Evolutionary conservation across 257 asterid species (phyloP).

Genomic region (Ajuga chamaepitys): DNA sequence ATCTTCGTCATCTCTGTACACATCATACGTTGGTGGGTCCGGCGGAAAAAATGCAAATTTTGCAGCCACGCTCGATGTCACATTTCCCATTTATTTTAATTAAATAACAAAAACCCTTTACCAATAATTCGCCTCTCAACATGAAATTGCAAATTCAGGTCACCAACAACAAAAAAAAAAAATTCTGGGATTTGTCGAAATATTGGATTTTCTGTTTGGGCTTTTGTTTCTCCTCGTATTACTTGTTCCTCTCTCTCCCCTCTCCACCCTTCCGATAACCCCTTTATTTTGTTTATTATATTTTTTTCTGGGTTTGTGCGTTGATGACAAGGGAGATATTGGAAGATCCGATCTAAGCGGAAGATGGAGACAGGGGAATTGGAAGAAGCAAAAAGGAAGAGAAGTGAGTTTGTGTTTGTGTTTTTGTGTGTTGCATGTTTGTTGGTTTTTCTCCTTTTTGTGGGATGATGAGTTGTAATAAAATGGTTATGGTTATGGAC

Average conservation of each 20-base stretch:
- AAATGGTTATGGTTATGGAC: slow-evolving; percentile 22
- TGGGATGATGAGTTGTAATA: slow-evolving; percentile 4
- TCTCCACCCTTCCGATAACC: neutral
- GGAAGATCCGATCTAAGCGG: slow-evolving; percentile 85
- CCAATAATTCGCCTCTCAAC: slow-evolving; percentile 20
- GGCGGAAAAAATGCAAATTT: slow-evolving; percentile 98
- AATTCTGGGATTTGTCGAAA: slow-evolving; percentile 8
- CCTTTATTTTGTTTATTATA: neutral
- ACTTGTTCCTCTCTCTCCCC: neutral
- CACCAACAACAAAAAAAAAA: no score
- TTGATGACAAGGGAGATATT: slow-evolving; percentile 26
- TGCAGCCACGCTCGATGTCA: slow-evolving; percentile 92
- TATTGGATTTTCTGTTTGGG: slow-evolving; percentile 11
- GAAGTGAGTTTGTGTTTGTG: slow-evolving; percentile 19
- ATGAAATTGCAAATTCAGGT: slow-evolving; percentile 19
- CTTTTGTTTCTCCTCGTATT: neutral
- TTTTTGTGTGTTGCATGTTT: slow-evolving; percentile 28
- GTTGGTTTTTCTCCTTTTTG: slow-evolving; percentile 3
- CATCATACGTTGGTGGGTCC: slow-evolving; percentile 95
- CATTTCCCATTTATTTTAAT: slow-evolving; percentile 69
- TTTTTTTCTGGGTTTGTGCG: slow-evolving; percentile 17
- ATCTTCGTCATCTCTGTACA: slow-evolving; percentile 50
- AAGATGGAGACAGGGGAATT: slow-evolving; percentile 37
- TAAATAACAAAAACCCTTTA: neutral
- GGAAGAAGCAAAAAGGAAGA: slow-evolving; percentile 26